Evolutionary conservation across 2,329 filamentous ascomycete species (phyloP), one percentile per base, ranked within the genome.

Genomic region (Pyricularia pennisetigena): DNA sequence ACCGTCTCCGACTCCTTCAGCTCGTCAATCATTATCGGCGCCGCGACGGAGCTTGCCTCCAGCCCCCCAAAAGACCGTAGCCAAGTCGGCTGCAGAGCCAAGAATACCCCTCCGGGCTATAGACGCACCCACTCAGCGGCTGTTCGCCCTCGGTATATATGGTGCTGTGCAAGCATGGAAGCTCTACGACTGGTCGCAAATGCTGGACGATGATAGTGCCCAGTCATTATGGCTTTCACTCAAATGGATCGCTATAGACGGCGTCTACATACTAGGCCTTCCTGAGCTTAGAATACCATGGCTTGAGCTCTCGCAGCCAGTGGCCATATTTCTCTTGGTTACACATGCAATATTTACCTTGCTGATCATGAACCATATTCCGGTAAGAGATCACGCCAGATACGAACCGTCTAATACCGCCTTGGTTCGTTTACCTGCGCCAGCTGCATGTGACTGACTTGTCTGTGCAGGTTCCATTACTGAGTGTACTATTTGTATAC

Each of bases 221-320:
- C 90, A 93, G 74, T 97, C 94, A n/a, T 89, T 95, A 70, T 91
- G 88, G 85, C 85, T 94, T 65, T 97, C 97, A 76, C 81, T 97
- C 75, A 99, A 98, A 85, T 99, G 95, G 95, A 86, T 92, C 71
- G 83, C 88, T 69, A 86, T 99, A 71, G 95, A 99, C 79, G 90
- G 91, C 70, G 79, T 90, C 28, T 97, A 94, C 77, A 83, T 98
- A 71, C 97, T 96, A 77, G 91, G 91, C 8, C 81, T 99, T 68
- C 94, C 96, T 23, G 86, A 91, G 72, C 79, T 99, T 73, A 88
- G 92, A 76, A 97, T 99, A 84, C 95, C 95, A 69, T 99, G 95
- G 96, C 83, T 99, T 69, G 93, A 98, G 81, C 92, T 94, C 82
- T 92, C 92, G 62, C 91, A 92, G 74, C 85, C 86, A 49, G 88